These are phyloP conservation scores for Euphorbia tirucalli DNA, from an alignment of 345 rosid species.

Conservation along the genomic window DNA sequence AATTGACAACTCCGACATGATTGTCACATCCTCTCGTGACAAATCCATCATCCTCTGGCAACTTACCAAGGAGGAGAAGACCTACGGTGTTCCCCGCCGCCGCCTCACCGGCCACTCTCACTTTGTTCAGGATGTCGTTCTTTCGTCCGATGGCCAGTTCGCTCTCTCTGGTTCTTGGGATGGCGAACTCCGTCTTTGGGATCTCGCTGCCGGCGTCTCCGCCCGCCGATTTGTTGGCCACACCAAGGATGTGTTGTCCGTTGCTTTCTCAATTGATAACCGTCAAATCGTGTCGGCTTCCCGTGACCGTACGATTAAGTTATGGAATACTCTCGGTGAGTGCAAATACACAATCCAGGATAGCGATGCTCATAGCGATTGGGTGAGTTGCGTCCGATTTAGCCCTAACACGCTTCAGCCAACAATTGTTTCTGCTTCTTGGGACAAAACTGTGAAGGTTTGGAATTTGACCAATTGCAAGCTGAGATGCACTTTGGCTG, in stretches of 20 bases:
- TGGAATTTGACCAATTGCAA: constrained; percentile 96
- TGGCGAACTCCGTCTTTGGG: constrained; percentile 99
- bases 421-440: constrained; percentile 88
- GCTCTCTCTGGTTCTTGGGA: constrained; percentile 99
- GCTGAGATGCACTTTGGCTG: constrained; percentile 66
- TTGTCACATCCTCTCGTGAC: constrained; percentile 93
- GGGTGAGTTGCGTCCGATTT: constrained; percentile 96
- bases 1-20: constrained; percentile 83
- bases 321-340: constrained; percentile 96
- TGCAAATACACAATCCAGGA: constrained; percentile 95
- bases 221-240: constrained; percentile 94
- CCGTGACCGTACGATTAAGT: constrained; percentile 87
- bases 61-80: constrained; percentile 81
- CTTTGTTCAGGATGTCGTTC: constrained; percentile 92
- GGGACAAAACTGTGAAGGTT: constrained; percentile 86
- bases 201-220: constrained; percentile 65
- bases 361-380: constrained; percentile 77
- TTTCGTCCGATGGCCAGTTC: constrained; percentile 93
- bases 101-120: constrained; percentile 95
- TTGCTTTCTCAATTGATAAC: constrained; percentile 92
- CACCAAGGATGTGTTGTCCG: constrained; percentile 91
- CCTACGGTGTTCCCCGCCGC: constrained; percentile 78
- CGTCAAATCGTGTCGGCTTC: constrained; percentile 98
- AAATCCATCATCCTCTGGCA: constrained; percentile 92
- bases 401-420: constrained; percentile 80